These are phyloP conservation scores for Symbiodinium natans DNA, from an alignment of 73 alveolate genomes.

Conservation along the genomic window DNA sequence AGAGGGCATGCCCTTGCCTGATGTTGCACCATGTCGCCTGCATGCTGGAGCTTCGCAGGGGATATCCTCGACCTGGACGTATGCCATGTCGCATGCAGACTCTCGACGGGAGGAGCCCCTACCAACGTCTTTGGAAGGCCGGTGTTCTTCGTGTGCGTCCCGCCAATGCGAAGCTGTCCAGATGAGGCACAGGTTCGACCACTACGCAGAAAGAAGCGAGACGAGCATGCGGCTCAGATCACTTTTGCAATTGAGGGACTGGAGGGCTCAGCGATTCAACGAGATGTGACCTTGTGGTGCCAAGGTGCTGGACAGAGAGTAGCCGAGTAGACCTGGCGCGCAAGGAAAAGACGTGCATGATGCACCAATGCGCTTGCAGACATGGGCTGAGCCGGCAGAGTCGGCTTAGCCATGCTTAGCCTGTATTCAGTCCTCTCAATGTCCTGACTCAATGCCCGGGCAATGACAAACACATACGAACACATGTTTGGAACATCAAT, in stretches of 20 bases:
- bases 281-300: too few species aligned
- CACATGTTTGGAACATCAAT: neutral
- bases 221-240: neutral
- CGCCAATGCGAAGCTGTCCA: too few species aligned
- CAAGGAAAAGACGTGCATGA: neutral
- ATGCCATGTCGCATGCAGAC: slow-evolving; percentile 6
- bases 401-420: too few species aligned
- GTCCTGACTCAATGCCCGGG: too few species aligned
- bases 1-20: too few species aligned
- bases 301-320: slow-evolving; percentile 11
- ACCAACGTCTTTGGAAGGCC: neutral
- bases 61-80: slow-evolving; percentile 45
- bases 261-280: too few species aligned
- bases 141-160: neutral
- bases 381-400: neutral
- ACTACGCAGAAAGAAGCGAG: neutral
- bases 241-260: too few species aligned
- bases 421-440: too few species aligned
- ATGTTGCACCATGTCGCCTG: neutral
- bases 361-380: neutral
- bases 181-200: neutral
- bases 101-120: neutral
- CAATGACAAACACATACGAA: neutral
- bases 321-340: neutral
- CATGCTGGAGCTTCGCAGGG: neutral